These are phyloP conservation scores for Capsicum pubescens DNA, from an alignment of 257 asterid genomes.

Conservation along the genomic window DNA sequence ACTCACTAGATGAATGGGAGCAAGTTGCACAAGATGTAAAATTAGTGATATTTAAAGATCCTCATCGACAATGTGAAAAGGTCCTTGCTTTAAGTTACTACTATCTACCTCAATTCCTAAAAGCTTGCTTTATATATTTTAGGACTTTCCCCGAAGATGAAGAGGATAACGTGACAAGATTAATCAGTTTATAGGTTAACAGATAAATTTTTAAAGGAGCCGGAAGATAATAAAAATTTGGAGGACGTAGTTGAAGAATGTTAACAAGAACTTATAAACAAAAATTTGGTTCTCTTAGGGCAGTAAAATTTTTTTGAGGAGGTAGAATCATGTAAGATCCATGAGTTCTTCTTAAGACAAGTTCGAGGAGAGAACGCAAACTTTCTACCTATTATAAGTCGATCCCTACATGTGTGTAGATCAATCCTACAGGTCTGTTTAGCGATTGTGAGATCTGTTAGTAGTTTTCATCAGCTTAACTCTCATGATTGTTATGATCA, in stretches of 20 bases:
- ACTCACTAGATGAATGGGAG: constrained; percentile 17
- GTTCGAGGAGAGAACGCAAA: constrained; percentile 11
- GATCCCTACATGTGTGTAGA: background rate
- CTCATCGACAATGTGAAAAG: constrained; percentile 6
- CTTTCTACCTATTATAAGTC: background rate
- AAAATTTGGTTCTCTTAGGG: constrained; percentile 29
- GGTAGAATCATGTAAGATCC: constrained; percentile 31
- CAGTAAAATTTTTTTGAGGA: background rate
- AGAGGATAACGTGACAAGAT: constrained; percentile 27
- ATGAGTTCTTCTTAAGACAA: constrained; percentile 30
- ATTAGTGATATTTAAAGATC: constrained; percentile 4
- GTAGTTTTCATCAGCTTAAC: background rate
- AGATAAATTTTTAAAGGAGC: constrained; percentile 30
- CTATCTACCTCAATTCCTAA: constrained; percentile 32
- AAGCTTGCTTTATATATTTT: constrained; percentile 28
- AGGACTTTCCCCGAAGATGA: background rate
- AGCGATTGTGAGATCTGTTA: background rate
- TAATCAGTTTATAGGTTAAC: constrained; percentile 32
- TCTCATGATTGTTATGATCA: background rate
- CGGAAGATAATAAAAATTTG: background rate
- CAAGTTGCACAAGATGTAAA: constrained; percentile 12
- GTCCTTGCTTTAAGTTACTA: too few species aligned
- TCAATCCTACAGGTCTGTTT: background rate
- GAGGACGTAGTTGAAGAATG: constrained; percentile 28
- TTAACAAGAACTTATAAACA: constrained; percentile 30